phyloP scores from a whole-genome alignment of 176 grass and related monocot species.

The Aegilops sharonensis region DNA sequence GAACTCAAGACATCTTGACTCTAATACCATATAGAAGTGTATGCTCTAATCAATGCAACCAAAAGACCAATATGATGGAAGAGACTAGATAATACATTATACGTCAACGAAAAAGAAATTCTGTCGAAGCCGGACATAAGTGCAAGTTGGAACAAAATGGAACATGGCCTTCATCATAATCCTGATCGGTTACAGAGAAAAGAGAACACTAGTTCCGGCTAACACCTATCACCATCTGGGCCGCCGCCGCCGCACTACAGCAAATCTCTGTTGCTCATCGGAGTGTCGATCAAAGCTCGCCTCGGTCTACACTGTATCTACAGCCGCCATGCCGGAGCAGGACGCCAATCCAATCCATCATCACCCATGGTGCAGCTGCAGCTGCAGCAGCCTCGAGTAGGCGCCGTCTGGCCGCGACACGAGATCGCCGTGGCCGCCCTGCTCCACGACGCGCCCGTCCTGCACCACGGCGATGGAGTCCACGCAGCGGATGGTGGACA shows the following conservation, averaged over 20 bases:
- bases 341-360: neutral
- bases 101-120: neutral
- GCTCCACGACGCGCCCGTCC: constrained; percentile 67
- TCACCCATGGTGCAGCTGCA: constrained; percentile 72
- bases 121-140: neutral
- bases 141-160: neutral
- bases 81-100: no score
- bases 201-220: constrained; percentile 14
- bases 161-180: constrained; percentile 2
- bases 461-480: constrained; percentile 70
- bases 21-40: no score
- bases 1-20: no score
- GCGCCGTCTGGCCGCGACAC: constrained; percentile 57
- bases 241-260: neutral
- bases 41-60: no score
- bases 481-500: constrained; percentile 64
- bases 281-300: constrained; percentile 2
- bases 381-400: constrained; percentile 67
- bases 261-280: constrained; percentile 5
- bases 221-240: neutral
- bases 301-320: constrained; percentile 39
- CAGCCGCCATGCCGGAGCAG: constrained; percentile 21
- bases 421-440: constrained; percentile 76
- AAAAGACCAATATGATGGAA: no score
- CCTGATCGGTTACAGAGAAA: constrained; percentile 22